Evolutionary conservation across 176 grass and related monocot genomes (phyloP).

Genomic region (Aegilops tauschii): DNA sequence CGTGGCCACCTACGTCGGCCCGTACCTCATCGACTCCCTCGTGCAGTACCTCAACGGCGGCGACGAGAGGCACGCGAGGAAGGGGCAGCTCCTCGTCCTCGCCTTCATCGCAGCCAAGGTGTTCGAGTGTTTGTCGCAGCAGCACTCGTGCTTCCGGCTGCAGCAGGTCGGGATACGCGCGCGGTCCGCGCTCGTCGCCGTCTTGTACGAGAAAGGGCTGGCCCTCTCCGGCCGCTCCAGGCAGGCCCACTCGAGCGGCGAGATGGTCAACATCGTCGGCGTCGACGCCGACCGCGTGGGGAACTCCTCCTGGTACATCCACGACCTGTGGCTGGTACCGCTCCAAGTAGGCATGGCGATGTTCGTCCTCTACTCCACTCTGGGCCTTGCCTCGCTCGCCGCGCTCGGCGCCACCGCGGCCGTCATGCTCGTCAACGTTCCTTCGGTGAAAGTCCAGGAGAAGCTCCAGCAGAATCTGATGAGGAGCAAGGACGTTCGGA

Average conservation of each 20-base stretch:
- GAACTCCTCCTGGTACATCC: conserved; percentile 57
- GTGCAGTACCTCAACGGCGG: conserved; percentile 75
- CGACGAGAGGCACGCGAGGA: conserved; percentile 27
- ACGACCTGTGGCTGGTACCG: conserved; percentile 66
- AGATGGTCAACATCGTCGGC: conserved; percentile 63
- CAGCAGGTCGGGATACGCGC: conserved; percentile 48
- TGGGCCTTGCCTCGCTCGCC: conserved; percentile 53
- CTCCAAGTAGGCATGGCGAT: conserved; percentile 65
- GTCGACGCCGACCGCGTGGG: conserved; percentile 58
- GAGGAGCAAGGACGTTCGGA: conserved; percentile 37
- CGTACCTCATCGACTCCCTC: conserved; percentile 71
- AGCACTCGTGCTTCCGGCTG: conserved; percentile 57
- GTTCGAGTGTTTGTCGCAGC: conserved; percentile 53
- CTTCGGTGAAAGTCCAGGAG: conserved; percentile 37
- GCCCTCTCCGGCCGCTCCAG: conserved; percentile 56
- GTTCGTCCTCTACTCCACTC: conserved; percentile 60
- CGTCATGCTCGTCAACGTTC: conserved; percentile 71
- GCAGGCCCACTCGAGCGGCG: conserved; percentile 53
- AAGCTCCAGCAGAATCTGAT: conserved; percentile 48
- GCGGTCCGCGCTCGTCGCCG: conserved; percentile 44
- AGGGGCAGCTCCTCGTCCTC: conserved; percentile 57
- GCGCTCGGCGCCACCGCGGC: conserved; percentile 47
- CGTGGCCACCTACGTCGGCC: conserved; percentile 69
- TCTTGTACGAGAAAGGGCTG: conserved; percentile 73
- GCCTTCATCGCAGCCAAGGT: conserved; percentile 63